Evolutionary conservation across 2,329 filamentous ascomycete genomes (phyloP), one percentile per base, ranked within the genome.

Genomic region (Penicillium sp.): DNA sequence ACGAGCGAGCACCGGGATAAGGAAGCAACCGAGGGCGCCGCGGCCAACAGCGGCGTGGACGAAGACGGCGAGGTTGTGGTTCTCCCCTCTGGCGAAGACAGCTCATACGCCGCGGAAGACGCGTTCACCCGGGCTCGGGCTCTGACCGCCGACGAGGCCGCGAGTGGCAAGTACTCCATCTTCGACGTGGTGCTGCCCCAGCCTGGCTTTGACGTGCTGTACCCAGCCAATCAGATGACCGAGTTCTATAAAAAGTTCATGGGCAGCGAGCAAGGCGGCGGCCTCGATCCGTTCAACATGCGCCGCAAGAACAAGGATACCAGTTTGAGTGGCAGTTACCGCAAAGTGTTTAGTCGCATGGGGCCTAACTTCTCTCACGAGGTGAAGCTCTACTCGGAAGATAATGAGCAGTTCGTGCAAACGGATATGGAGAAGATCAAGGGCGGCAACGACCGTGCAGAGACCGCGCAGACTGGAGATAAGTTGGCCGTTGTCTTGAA

Each of bases 131-230:
- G 89, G 37, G 93, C 92, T 1, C 87, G 92, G 14, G 77, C 87
- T 0, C 79, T 99, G 14, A 89, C 87, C 2, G 85, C 85, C 4
- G 87, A 89, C n/a, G 95, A 99, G 73, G 90, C 87, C 2, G 82
- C 83, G 27, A 90, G 87, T 63, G 92, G 91, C 11, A 82, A 84
- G 58, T 97, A 89, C 76, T 86, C 83, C 39, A 89, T 99, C 67
- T 92, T 90, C 70, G 95, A 99, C 71, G 73, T 98, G 61, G 93
- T 99, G 13, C 83, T 99, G 2, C 94, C 96, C 3, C 88, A 90
- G n/a, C 95, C 95, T 0, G 95, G 95, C 18, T 97, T 88, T 78
- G 92, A 96, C 67, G 85, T 98, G 40, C 76, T 90, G 37, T 99
- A 98, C 72, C 95, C 95, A 0, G 73, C 82, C 22, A 98, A 99